A percentile compares a stretch with the other conserved stretches of the same genome.
phyloP scores from a whole-genome alignment of 2,329 filamentous ascomycete genomes.

The Didymella keratinophila region DNA sequence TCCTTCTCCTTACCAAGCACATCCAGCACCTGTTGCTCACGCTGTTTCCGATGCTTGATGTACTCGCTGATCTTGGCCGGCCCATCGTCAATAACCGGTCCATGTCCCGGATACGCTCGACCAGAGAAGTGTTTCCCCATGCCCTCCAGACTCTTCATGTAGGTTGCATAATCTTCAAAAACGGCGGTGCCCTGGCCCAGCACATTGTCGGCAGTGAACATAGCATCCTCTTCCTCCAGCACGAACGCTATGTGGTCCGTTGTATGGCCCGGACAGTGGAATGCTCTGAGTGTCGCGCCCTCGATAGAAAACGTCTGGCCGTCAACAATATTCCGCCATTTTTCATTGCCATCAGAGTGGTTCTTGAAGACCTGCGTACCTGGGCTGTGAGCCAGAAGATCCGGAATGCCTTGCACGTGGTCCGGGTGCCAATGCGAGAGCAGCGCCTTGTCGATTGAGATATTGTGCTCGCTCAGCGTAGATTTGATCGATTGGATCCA shows the following conservation, averaged over 20 bases:
- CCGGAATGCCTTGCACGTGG: conserved; percentile 77
- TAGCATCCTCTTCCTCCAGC: conserved; percentile 77
- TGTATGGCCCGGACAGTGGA: conserved; percentile 78
- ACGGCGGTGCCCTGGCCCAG: conserved; percentile 86
- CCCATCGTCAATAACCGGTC: conserved; percentile 77
- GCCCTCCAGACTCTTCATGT: conserved; percentile 71
- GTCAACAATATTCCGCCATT: conserved; percentile 64
- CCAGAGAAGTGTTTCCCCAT: conserved; percentile 74
- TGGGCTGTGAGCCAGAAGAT: conserved; percentile 72
- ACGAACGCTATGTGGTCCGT: conserved; percentile 82
- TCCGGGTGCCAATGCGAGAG: conserved; percentile 95
- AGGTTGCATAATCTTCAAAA: conserved; percentile 77
- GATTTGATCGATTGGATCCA: conserved; percentile 74
- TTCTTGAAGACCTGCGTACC: conserved; percentile 71
- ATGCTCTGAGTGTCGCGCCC: conserved; percentile 72
- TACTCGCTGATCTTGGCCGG: conserved; percentile 79
- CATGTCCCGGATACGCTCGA: conserved; percentile 87
- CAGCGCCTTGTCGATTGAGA: conserved; percentile 72
- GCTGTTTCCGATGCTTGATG: conserved; percentile 77
- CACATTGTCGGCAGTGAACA: conserved; percentile 91
- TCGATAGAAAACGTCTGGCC: conserved; percentile 64
- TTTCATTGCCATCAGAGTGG: conserved; percentile 55
- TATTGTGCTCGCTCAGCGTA: conserved; percentile 72
- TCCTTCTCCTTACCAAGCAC: conserved; percentile 44
- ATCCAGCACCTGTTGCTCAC: conserved; percentile 65